Conservation (phyloP, 306 rosid species). For the Potentilla sterilis region DNA sequence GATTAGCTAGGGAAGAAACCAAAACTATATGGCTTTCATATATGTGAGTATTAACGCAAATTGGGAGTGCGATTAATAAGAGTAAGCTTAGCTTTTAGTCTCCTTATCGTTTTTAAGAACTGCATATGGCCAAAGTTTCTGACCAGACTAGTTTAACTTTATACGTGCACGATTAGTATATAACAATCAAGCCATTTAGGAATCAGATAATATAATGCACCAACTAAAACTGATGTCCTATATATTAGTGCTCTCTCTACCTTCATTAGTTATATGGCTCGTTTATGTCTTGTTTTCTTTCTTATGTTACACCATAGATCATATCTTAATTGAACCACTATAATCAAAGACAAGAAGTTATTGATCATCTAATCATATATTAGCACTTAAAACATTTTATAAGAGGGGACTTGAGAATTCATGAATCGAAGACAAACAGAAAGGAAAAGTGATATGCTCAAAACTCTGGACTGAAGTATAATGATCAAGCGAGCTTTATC, state of each 20-base stretch:
- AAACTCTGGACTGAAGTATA: too few relatives aligned
- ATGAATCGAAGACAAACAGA: too few relatives aligned
- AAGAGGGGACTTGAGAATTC: too few relatives aligned
- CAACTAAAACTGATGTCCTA: neutral
- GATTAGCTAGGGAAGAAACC: neutral
- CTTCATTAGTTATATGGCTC: neutral
- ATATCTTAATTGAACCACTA: neutral
- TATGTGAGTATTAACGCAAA: neutral
- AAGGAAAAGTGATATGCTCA: too few relatives aligned
- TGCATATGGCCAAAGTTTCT: neutral
- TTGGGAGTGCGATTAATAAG: neutral
- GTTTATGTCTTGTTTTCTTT: too few relatives aligned
- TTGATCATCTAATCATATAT: neutral
- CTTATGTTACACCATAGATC: too few relatives aligned
- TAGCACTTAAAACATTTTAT: neutral
- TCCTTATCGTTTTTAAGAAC: neutral
- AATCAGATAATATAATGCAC: neutral
- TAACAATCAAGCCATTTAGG: neutral
- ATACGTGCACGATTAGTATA: neutral
- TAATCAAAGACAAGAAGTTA: neutral
- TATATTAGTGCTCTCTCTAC: neutral
- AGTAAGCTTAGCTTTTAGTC: neutral
- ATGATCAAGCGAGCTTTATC: too few relatives aligned
- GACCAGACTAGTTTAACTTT: constrained; percentile 3
- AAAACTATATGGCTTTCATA: neutral